Conservation (phyloP, 176 grass and related monocot genomes). For the Aechmea fasciata region DNA sequence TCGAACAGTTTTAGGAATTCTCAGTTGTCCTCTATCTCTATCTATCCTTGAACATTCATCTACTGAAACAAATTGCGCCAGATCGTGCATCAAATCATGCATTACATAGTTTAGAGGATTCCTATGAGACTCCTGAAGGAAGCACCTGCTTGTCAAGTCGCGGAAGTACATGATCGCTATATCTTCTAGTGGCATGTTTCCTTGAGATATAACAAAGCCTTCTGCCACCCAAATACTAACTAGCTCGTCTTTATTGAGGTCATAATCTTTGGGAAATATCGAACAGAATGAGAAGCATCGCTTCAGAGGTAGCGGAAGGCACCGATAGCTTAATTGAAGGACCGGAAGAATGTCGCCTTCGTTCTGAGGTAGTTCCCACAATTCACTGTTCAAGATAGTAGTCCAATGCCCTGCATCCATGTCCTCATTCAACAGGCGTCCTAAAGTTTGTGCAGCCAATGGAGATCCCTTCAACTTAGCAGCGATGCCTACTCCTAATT, state of each 20-base stretch:
- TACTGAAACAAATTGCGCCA: background rate
- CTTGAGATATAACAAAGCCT: too few species aligned
- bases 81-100: too few species aligned
- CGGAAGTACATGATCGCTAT: background rate
- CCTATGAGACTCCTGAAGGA: too few species aligned
- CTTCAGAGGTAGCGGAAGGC: conserved; percentile 33
- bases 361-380: conserved; percentile 15
- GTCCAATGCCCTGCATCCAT: conserved; percentile 15
- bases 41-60: background rate
- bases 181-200: background rate
- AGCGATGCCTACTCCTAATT: conserved; percentile 22
- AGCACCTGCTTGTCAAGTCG: too few species aligned
- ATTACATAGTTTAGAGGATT: too few species aligned
- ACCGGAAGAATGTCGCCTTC: conserved; percentile 25
- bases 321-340: conserved; percentile 33
- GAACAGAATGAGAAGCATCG: conserved; percentile 51
- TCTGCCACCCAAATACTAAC: too few species aligned
- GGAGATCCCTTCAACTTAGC: conserved; percentile 32
- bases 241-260: conserved; percentile 19
- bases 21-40: background rate
- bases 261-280: conserved; percentile 1
- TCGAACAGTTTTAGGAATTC: background rate
- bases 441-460: conserved; percentile 40
- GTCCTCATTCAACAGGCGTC: conserved; percentile 20
- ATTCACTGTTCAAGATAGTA: conserved; percentile 14